phyloP scores from a whole-genome alignment of 306 rosid genomes.

The Glycine latifolia region DNA sequence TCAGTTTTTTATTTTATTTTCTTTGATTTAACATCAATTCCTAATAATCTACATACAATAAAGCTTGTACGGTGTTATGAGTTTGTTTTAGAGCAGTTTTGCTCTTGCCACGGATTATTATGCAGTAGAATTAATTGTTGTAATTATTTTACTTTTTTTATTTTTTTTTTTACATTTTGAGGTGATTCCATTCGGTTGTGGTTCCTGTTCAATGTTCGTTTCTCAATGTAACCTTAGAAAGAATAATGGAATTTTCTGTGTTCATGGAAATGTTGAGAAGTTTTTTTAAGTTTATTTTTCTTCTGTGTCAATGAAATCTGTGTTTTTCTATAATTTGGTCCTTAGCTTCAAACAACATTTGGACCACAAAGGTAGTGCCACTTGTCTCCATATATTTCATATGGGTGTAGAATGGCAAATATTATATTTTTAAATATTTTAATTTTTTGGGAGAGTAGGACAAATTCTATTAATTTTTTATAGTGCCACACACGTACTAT shows the following conservation, averaged over 20 bases:
- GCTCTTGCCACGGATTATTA: constrained; percentile 17
- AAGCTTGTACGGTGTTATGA: background rate
- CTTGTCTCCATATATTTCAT: background rate
- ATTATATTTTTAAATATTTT: background rate
- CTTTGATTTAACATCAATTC: background rate
- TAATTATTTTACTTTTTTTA: background rate
- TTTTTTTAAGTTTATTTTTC: background rate
- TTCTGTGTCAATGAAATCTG: background rate
- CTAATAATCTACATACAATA: background rate
- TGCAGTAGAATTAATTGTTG: background rate
- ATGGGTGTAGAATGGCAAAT: background rate
- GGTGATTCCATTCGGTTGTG: background rate
- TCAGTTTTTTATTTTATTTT: background rate
- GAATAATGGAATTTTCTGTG: constrained; percentile 9
- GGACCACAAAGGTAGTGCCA: constrained; percentile 16
- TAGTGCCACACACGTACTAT: too few species aligned
- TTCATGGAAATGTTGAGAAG: background rate
- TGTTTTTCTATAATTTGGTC: background rate
- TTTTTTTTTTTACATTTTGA: background rate
- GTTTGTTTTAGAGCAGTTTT: background rate
- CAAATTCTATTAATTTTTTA: too few species aligned
- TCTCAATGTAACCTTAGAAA: background rate
- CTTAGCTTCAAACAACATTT: background rate
- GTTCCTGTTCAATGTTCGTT: background rate
- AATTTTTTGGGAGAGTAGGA: background rate